Conservation (phyloP, 306 rosid genomes). For the Cyamopsis tetragonoloba region DNA sequence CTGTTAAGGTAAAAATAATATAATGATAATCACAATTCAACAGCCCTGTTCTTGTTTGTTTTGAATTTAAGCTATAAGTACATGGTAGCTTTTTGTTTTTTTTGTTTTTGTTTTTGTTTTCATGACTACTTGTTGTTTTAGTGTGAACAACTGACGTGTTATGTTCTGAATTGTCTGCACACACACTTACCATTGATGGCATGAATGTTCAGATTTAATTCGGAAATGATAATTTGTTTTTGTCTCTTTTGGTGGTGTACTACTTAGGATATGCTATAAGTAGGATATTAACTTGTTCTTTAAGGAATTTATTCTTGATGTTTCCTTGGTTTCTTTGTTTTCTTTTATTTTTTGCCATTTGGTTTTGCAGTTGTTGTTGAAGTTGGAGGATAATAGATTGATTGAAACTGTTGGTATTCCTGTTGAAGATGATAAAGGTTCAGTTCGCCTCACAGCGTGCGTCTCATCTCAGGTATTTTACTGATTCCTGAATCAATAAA, state of each 20-base stretch:
- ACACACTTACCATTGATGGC: neutral
- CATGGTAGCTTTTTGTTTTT: neutral
- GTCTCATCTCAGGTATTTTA: conserved; percentile 82
- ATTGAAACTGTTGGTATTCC: conserved; percentile 98
- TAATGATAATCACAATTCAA: neutral
- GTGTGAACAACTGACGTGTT: neutral
- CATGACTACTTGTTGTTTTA: conserved; percentile 1
- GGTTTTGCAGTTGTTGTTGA: conserved; percentile 69
- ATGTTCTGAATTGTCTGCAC: neutral
- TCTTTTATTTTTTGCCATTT: neutral
- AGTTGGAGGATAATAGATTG: conserved; percentile 90
- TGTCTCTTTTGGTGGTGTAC: neutral
- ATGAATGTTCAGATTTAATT: neutral
- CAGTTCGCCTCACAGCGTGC: conserved; percentile 91
- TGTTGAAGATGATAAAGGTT: conserved; percentile 49
- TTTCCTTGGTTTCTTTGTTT: conserved; percentile 11
- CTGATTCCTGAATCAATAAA: conserved; percentile 10
- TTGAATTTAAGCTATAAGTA: conserved; percentile 3
- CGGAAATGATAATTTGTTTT: neutral
- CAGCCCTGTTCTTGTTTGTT: neutral
- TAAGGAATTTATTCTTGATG: neutral
- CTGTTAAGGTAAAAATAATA: conserved; percentile 60
- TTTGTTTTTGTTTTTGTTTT: conserved; percentile 15
- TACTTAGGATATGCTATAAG: neutral
- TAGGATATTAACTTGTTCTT: conserved; percentile 18